These are phyloP conservation scores for Melaleuca alternifolia DNA, from an alignment of 345 rosid species.

Conservation along the genomic window DNA sequence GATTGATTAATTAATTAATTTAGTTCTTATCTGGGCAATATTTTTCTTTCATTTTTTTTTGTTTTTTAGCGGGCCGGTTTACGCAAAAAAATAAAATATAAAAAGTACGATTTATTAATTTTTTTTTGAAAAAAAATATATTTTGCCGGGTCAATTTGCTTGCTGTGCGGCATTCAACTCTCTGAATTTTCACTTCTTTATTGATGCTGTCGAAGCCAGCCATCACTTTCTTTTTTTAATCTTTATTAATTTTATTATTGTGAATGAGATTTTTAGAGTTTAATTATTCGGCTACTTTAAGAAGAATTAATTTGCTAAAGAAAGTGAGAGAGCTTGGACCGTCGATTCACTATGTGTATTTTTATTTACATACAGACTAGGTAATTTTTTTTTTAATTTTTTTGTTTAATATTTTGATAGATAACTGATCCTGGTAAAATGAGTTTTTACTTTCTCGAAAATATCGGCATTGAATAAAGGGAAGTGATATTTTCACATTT, in stretches of 20 bases:
- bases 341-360: not conserved
- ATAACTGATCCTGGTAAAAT: not conserved
- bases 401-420: not conserved
- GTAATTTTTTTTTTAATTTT: not conserved
- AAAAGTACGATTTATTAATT: too few species aligned
- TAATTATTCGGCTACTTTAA: not conserved
- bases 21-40: not conserved
- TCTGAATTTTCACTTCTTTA: not conserved
- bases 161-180: not conserved
- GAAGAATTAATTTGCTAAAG: not conserved
- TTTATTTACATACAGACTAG: not conserved
- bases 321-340: not conserved
- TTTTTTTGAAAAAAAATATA: too few species aligned
- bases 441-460: too few species aligned
- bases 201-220: not conserved
- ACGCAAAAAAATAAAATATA: too few species aligned
- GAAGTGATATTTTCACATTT: not conserved
- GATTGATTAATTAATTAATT: not conserved
- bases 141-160: not conserved
- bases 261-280: not conserved
- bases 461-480: too few species aligned
- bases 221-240: not conserved
- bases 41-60: not conserved
- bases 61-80: not conserved
- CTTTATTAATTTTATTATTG: not conserved